Evolutionary conservation across 345 rosid genomes (phyloP), one percentile per base, ranked within the genome.

Genomic region (Nephelium lappaceum): DNA sequence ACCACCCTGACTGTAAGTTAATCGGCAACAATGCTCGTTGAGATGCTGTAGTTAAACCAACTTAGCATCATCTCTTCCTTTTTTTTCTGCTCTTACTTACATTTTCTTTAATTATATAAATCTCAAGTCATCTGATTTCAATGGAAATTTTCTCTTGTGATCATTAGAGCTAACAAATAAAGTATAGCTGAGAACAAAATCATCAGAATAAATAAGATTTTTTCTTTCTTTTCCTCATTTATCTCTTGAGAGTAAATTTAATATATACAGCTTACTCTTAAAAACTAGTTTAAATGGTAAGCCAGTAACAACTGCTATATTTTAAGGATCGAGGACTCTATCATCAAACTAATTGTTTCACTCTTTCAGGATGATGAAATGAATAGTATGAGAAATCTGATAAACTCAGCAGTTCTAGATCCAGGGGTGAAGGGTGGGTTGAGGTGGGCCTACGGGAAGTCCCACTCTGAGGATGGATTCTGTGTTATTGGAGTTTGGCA

Each of bases 391-490:
- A 80, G 68, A 39, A 81, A 71, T 27, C 73, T 93, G 79, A 68
- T 94, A 43, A 75, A 76, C 75, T 84, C 83, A 57, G 93, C 92
- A 18, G 80, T 87, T 72, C 16, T 89, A 77, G 95, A 91, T 84
- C 83, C 90, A 14, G 84, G 81, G 61, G 88, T 79, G 80, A 91
- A 89, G 80, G 96, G 97, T 23, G 93, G 97, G 47, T 73, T 93
- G 76, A 87, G 88, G 81, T 91, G 96, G 97, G 86, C 89, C 8
- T 10, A 85, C 38, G 89, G 86, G 62, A 84, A 81, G 86, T 42
- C 79, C 73, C 74, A 83, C 58, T 84, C 87, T 10, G 87, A 73
- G 16, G 75, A 86, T 63, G 85, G 91, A 82, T 89, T 75, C 75
- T 70, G 51, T 23, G 81, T 88, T 12, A 39, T 86, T 67, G 93